phyloP scores from a whole-genome alignment of 2,329 filamentous ascomycete species.

The Aspergillus vadensis region DNA sequence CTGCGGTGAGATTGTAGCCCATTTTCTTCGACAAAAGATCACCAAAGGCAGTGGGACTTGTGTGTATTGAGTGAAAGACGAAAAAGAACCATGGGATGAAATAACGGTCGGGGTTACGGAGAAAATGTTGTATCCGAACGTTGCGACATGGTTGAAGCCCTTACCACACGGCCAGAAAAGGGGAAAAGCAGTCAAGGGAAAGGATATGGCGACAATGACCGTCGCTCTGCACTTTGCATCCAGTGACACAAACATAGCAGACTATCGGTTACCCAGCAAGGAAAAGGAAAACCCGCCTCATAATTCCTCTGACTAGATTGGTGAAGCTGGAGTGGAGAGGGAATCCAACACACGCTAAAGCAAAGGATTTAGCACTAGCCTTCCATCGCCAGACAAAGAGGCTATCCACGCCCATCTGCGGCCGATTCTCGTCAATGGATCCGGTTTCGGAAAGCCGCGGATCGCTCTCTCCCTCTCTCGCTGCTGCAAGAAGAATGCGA shows the following conservation, averaged over 20 bases:
- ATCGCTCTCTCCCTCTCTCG: not conserved
- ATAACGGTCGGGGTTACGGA: not conserved
- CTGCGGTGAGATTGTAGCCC: slow-evolving; percentile 21
- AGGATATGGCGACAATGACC: not conserved
- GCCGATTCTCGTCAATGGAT: not conserved
- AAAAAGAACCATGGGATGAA: not conserved
- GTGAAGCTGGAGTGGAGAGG: not conserved
- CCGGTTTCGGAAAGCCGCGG: not conserved
- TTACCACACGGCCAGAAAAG: not conserved
- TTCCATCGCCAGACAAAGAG: not conserved
- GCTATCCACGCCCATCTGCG: not conserved
- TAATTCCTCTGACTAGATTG: not conserved
- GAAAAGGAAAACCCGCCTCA: not conserved
- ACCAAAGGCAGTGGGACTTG: not conserved
- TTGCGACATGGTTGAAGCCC: not conserved
- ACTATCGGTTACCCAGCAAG: not conserved
- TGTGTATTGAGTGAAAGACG: not conserved
- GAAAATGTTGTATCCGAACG: not conserved
- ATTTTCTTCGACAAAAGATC: not conserved
- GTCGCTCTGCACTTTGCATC: not conserved
- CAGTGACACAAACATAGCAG: not conserved
- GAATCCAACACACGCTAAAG: not conserved
- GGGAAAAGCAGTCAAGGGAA: not conserved
- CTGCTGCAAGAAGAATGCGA: not conserved
- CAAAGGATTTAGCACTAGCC: not conserved